A percentile compares a stretch with the other conserved stretches of the same genome.
phyloP scores from a whole-genome alignment of 108 stramenopile species.

The Discostella stelligeroides region DNA sequence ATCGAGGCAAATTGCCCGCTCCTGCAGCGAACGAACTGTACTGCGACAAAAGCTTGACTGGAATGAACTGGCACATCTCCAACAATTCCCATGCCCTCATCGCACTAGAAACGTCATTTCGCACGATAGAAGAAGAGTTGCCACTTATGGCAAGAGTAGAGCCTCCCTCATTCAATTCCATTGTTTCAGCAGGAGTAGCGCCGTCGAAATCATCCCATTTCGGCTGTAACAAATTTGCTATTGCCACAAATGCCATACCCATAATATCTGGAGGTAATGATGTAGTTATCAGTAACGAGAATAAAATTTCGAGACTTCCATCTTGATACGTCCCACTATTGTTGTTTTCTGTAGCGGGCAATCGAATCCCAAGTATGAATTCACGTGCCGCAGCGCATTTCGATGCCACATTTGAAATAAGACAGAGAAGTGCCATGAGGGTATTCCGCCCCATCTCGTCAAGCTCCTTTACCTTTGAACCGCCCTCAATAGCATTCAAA shows the following conservation, averaged over 20 bases:
- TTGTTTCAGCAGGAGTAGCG: slow-evolving; percentile 34
- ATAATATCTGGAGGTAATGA: slow-evolving; percentile 59
- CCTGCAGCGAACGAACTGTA: slow-evolving; percentile 47
- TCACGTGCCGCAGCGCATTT: slow-evolving; percentile 52
- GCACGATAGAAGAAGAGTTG: background rate
- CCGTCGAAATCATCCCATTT: slow-evolving; percentile 13
- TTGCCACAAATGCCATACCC: slow-evolving; percentile 71
- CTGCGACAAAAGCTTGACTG: slow-evolving; percentile 65
- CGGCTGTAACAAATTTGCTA: slow-evolving; percentile 67
- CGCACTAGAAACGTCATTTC: slow-evolving; percentile 31
- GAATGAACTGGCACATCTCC: slow-evolving; percentile 72
- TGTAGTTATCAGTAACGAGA: slow-evolving; percentile 61
- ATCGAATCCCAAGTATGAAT: slow-evolving; percentile 52
- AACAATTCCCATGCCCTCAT: slow-evolving; percentile 75
- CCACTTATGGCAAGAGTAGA: background rate
- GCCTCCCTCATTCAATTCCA: background rate
- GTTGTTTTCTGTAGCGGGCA: slow-evolving; percentile 37
- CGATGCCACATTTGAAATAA: slow-evolving; percentile 65
- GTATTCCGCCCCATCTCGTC: slow-evolving; percentile 53
- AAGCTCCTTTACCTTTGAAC: slow-evolving; percentile 58
- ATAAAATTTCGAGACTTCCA: slow-evolving; percentile 66
- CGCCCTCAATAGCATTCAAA: slow-evolving; percentile 15
- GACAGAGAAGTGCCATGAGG: slow-evolving; percentile 54
- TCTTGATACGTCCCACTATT: slow-evolving; percentile 43
- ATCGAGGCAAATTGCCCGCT: slow-evolving; percentile 16